Conservation (phyloP, 257 asterid genomes). For the Striga asiatica region DNA sequence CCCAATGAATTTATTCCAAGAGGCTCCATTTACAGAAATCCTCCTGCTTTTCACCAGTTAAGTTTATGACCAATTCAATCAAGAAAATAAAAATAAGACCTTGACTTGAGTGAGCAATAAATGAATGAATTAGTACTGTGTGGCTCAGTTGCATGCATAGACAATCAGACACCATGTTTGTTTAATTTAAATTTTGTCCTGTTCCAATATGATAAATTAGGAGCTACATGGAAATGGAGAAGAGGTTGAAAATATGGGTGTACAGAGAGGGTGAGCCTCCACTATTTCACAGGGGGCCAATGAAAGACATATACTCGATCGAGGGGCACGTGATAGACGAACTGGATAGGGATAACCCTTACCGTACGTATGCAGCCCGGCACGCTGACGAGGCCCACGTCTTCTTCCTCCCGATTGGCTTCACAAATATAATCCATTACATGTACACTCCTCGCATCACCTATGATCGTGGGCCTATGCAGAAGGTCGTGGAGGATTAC, state of each 20-base stretch:
- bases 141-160: too few species aligned
- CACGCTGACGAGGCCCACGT: constrained; percentile 36
- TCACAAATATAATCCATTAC: constrained; percentile 24
- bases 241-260: constrained; percentile 42
- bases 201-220: constrained; percentile 17
- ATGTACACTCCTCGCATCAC: constrained; percentile 22
- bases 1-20: too few species aligned
- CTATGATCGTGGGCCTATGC: constrained; percentile 21
- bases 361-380: constrained; percentile 12
- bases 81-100: too few species aligned
- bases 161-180: too few species aligned
- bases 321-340: constrained; percentile 49
- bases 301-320: constrained; percentile 36
- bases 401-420: constrained; percentile 41
- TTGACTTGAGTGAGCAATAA: too few species aligned
- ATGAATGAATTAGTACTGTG: too few species aligned
- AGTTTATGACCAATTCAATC: neutral
- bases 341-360: constrained; percentile 16
- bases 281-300: constrained; percentile 31
- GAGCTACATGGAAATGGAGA: constrained; percentile 62
- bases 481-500: constrained; percentile 28
- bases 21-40: constrained; percentile 30
- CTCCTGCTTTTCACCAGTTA: constrained; percentile 34
- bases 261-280: constrained; percentile 60
- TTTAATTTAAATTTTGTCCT: too few species aligned